phyloP scores from a whole-genome alignment of 148 eudicot genomes.

The Linanthus parryae region DNA sequence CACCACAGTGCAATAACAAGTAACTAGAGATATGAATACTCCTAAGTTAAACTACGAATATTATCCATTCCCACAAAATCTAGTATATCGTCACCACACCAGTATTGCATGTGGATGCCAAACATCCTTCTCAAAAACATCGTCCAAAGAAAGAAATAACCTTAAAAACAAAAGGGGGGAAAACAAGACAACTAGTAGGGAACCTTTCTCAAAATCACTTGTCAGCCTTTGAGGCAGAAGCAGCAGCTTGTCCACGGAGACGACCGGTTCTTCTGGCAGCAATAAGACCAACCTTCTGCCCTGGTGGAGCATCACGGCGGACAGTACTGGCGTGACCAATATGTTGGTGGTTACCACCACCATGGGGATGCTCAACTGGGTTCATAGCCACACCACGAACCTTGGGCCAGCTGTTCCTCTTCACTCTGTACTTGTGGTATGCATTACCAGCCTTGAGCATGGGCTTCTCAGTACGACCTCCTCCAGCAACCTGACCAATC shows the following conservation, averaged over 20 bases:
- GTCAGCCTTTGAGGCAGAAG: constrained; percentile 40
- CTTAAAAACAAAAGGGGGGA: too few species aligned
- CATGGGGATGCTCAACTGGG: constrained; percentile 57
- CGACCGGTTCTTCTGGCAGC: constrained; percentile 56
- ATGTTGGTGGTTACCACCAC: constrained; percentile 62
- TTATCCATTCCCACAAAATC: too few species aligned
- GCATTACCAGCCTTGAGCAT: constrained; percentile 30
- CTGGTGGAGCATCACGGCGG: constrained; percentile 52
- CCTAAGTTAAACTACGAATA: too few species aligned
- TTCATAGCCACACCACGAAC: constrained; percentile 36
- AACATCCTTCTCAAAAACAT: too few species aligned
- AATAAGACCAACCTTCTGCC: constrained; percentile 54
- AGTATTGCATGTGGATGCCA: too few species aligned
- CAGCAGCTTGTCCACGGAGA: constrained; percentile 53
- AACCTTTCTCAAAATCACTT: too few species aligned
- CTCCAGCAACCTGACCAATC: constrained; percentile 31
- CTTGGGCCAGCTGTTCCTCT: constrained; percentile 38
- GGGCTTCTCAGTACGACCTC: constrained; percentile 27
- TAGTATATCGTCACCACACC: too few species aligned
- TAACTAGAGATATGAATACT: too few species aligned
- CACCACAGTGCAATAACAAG: too few species aligned
- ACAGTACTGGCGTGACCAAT: constrained; percentile 55
- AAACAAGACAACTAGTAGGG: too few species aligned
- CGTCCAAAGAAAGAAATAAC: too few species aligned
- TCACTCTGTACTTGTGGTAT: constrained; percentile 29